These are phyloP conservation scores for Dactylonectria macrodidyma DNA, from an alignment of 2,329 filamentous ascomycete species.

Conservation along the genomic window DNA sequence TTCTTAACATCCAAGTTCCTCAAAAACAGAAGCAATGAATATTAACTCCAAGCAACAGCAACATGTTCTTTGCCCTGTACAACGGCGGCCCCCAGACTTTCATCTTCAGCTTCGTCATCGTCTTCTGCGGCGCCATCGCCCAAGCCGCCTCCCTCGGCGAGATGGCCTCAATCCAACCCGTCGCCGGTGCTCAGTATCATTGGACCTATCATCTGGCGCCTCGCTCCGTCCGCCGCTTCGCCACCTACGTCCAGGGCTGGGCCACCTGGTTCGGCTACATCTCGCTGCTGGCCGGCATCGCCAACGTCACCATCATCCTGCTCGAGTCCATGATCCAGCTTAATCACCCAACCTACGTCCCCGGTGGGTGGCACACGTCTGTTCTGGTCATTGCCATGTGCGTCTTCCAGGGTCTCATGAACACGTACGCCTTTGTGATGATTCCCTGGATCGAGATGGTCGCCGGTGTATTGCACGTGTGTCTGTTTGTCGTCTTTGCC, in stretches of 20 bases:
- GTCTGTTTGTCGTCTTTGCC: slow-evolving; percentile 43
- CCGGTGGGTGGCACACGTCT: slow-evolving; percentile 45
- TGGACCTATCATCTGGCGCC: slow-evolving; percentile 46
- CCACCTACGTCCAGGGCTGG: slow-evolving; percentile 46
- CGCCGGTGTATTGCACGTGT: slow-evolving; percentile 43
- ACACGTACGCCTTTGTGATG: slow-evolving; percentile 40
- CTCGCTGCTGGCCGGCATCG: slow-evolving; percentile 43
- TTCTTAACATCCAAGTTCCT: too few species aligned
- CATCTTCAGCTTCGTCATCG: slow-evolving; percentile 45
- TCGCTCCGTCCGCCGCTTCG: slow-evolving; percentile 35
- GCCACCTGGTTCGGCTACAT: slow-evolving; percentile 46
- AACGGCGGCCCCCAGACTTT: slow-evolving; percentile 46
- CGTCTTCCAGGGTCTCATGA: slow-evolving; percentile 41
- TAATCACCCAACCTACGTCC: slow-evolving; percentile 40
- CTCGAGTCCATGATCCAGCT: slow-evolving; percentile 47
- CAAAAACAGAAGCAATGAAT: neutral
- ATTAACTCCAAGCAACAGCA: slow-evolving; percentile 28
- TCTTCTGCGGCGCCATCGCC: slow-evolving; percentile 43
- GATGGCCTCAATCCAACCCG: slow-evolving; percentile 46
- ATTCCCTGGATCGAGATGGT: slow-evolving; percentile 46
- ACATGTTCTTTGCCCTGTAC: slow-evolving; percentile 46
- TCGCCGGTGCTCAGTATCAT: slow-evolving; percentile 43
- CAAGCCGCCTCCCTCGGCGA: slow-evolving; percentile 44
- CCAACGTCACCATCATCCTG: slow-evolving; percentile 46
- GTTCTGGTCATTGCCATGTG: slow-evolving; percentile 47